Evolutionary conservation across 306 rosid species (phyloP).

Genomic region (Notholithocarpus densiflorus): DNA sequence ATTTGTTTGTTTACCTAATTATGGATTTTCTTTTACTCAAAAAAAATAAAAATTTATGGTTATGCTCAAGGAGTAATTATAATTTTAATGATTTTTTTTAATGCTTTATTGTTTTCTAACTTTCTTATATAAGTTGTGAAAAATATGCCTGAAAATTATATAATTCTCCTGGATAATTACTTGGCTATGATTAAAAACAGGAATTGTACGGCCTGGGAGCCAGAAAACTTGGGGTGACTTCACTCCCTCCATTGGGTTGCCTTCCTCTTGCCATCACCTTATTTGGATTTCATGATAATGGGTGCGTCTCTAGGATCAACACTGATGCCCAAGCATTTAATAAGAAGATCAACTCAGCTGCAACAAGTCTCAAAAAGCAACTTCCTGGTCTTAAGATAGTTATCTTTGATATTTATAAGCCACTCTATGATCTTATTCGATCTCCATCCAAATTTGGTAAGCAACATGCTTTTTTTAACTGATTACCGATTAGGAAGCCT

Average conservation of each 20-base stretch:
- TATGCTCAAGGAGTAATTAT: no score
- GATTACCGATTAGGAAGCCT: not conserved
- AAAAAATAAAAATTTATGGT: no score
- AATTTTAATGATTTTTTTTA: no score
- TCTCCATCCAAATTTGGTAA: slow-evolving; percentile 78
- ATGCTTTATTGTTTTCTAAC: no score
- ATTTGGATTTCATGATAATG: slow-evolving; percentile 56
- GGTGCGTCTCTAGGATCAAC: slow-evolving; percentile 72
- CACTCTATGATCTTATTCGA: slow-evolving; percentile 65
- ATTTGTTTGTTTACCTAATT: no score
- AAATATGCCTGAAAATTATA: no score
- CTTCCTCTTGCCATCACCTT: slow-evolving; percentile 69
- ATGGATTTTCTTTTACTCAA: no score
- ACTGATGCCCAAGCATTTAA: slow-evolving; percentile 72
- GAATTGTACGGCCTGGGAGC: slow-evolving; percentile 74
- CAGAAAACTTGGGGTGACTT: slow-evolving; percentile 84
- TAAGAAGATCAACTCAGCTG: slow-evolving; percentile 63
- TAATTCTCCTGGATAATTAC: no score
- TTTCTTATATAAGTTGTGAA: no score
- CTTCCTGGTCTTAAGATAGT: slow-evolving; percentile 71
- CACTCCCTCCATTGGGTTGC: slow-evolving; percentile 96
- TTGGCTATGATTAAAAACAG: slow-evolving; percentile 36
- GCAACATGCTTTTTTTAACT: not conserved
- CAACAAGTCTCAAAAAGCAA: slow-evolving; percentile 64
- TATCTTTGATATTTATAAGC: slow-evolving; percentile 73